Evolutionary conservation across 331 rosid species (phyloP), one percentile per base, ranked within the genome.

Genomic region (Ulmus americana): DNA sequence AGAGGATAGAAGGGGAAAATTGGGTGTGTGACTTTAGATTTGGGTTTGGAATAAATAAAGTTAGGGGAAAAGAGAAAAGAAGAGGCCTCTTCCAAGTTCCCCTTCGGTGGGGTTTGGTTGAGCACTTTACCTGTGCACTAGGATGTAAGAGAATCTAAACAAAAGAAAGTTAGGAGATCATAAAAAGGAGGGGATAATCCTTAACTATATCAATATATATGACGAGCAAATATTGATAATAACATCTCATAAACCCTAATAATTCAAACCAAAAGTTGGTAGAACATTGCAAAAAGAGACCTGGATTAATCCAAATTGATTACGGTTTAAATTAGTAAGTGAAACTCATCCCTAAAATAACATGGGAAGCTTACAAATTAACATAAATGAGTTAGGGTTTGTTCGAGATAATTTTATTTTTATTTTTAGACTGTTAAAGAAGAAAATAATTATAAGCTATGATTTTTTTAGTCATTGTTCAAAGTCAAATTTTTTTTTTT

Each of bases 31-130:
- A 81, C 90, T 86, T 88, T 86, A 77, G 83, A 78, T 75, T 81
- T 83, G 85, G 87, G 81, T 81, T 86, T 78, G 87, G 97, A 91
- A 88, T 88, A 83, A 91, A 88, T 84, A 84, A 67, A 35, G 49
- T 9, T 67, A 63, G 79, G 80, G 59, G 76, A 59, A 14, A 74
- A 70, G 64, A 70, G 55, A 54, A 70, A 41, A 38, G 59, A 48
- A 10, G 45, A 46, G 72, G 58, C 70, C 86, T 82, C 35, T 76
- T 80, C 79, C 67, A 81, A 81, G 80, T 79, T 76, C 77, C 79
- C 79, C 64, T 57, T 28, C 57, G 61, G 96, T 84, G 96, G 96
- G 90, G 83, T 86, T 84, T 80, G 61, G 61, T 56, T 55, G 76
- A 70, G 72, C 81, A 78, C 86, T 88, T 82, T 87, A 73, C 62